These are phyloP conservation scores for Naganishia friedmannii DNA, from an alignment of 768 basidiomycete genomes.

Conservation along the genomic window DNA sequence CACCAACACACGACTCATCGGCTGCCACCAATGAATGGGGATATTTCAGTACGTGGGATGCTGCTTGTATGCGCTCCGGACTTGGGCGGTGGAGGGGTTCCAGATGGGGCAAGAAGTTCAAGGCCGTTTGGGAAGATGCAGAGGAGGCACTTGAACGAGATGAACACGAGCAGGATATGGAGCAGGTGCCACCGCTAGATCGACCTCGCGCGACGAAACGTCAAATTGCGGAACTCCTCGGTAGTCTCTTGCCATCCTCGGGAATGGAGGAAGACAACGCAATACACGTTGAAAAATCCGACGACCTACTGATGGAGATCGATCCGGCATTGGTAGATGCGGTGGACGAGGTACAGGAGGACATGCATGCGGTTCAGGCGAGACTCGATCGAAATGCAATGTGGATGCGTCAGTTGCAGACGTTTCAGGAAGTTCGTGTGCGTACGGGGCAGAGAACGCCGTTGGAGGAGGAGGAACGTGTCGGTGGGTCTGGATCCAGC, in stretches of 20 bases:
- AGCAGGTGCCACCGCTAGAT: background rate
- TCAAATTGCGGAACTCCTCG: background rate
- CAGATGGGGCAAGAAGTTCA: conserved; percentile 6
- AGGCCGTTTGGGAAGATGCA: background rate
- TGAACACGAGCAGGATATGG: background rate
- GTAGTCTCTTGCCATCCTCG: background rate
- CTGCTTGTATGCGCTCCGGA: conserved; percentile 27
- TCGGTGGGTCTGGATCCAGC: conserved; percentile 42
- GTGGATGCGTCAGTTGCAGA: conserved; percentile 40
- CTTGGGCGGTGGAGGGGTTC: conserved; percentile 8
- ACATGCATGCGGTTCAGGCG: conserved; percentile 31
- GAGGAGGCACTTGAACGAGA: background rate
- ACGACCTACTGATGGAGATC: conserved; percentile 26
- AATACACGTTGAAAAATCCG: background rate
- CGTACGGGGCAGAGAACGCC: conserved; percentile 29
- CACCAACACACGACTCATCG: conserved; percentile 44
- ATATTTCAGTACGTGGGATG: conserved; percentile 41
- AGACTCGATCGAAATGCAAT: conserved; percentile 38
- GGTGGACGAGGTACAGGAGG: conserved; percentile 27
- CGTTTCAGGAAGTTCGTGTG: conserved; percentile 44
- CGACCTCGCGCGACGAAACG: background rate
- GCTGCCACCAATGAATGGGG: conserved; percentile 36
- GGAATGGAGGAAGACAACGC: background rate
- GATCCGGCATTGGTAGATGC: conserved; percentile 25
- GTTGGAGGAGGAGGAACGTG: conserved; percentile 36